Evolutionary conservation across 1,139 yeast species (phyloP).

Genomic region (Scheffersomyces segobiensis): DNA sequence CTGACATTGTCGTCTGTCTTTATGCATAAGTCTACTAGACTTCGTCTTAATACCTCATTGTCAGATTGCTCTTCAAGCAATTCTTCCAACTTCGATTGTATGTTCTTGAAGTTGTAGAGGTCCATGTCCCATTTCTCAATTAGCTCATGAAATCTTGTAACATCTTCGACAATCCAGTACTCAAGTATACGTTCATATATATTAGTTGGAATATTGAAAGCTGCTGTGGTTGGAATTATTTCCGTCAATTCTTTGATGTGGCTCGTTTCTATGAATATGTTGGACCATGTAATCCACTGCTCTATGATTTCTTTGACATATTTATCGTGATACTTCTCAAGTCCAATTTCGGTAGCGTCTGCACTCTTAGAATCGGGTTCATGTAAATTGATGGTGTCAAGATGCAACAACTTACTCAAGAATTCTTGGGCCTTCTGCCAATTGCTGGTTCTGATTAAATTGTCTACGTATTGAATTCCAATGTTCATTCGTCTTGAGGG

Average conservation of each 20-base stretch:
- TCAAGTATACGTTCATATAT: slow-evolving; percentile 56
- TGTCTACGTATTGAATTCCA: slow-evolving; percentile 65
- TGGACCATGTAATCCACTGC: slow-evolving; percentile 72
- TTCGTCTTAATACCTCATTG: slow-evolving; percentile 37
- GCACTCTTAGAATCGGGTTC: slow-evolving; percentile 34
- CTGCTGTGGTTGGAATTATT: slow-evolving; percentile 49
- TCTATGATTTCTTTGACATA: slow-evolving; percentile 32
- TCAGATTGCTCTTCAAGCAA: slow-evolving; percentile 23
- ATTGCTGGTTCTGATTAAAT: slow-evolving; percentile 46
- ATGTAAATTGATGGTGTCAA: slow-evolving; percentile 32
- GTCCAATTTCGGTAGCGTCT: slow-evolving; percentile 16
- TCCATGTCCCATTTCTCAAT: slow-evolving; percentile 60
- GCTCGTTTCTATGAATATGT: slow-evolving; percentile 50
- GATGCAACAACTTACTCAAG: slow-evolving; percentile 39
- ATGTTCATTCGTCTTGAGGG: slow-evolving; percentile 53
- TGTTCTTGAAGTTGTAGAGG: slow-evolving; percentile 48
- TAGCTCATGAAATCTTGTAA: slow-evolving; percentile 37
- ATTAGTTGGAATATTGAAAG: slow-evolving; percentile 29
- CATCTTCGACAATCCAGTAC: slow-evolving; percentile 45
- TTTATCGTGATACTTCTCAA: slow-evolving; percentile 24
- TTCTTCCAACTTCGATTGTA: slow-evolving; percentile 53
- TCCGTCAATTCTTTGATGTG: slow-evolving; percentile 52
- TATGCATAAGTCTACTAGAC: slow-evolving; percentile 59
- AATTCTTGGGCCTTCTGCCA: slow-evolving; percentile 63
- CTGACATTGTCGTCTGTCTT: slow-evolving; percentile 56